Conservation (phyloP, 2,329 filamentous ascomycete species). For the Helotiales sp. region DNA sequence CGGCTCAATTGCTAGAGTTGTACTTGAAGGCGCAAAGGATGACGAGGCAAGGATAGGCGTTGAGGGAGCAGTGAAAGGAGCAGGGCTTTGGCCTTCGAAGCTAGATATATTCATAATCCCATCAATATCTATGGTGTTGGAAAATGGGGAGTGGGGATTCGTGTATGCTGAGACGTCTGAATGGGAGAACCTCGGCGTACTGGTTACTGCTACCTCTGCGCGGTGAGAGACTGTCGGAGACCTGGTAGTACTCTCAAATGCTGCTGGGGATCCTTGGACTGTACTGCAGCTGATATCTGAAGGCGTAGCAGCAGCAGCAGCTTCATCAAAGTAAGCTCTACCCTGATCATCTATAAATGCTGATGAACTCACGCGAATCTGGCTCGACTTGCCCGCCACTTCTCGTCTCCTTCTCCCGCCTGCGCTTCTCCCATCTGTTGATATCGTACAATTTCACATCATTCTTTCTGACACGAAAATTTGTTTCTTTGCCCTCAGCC, state of each 20-base stretch:
- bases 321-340: no score
- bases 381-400: background rate
- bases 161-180: background rate
- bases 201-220: background rate
- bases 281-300: constrained; percentile 11
- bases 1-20: no score
- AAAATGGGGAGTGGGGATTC: background rate
- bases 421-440: background rate
- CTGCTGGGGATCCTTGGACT: background rate
- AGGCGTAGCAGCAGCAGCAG: background rate
- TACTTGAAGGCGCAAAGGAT: no score
- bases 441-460: constrained; percentile 1
- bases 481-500: background rate
- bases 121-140: background rate
- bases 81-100: constrained; percentile 1
- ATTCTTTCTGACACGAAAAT: background rate
- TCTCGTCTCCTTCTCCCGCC: background rate
- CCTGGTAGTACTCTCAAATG: background rate
- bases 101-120: no score
- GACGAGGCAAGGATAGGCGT: background rate
- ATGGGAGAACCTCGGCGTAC: no score
- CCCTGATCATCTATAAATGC: no score
- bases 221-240: background rate
- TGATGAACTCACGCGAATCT: background rate
- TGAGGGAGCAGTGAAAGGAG: background rate